A percentile compares a stretch with the other conserved stretches of the same genome.
Evolutionary conservation across 768 basidiomycete species (phyloP).

Genomic region (Termitomyces bulborhizus): DNA sequence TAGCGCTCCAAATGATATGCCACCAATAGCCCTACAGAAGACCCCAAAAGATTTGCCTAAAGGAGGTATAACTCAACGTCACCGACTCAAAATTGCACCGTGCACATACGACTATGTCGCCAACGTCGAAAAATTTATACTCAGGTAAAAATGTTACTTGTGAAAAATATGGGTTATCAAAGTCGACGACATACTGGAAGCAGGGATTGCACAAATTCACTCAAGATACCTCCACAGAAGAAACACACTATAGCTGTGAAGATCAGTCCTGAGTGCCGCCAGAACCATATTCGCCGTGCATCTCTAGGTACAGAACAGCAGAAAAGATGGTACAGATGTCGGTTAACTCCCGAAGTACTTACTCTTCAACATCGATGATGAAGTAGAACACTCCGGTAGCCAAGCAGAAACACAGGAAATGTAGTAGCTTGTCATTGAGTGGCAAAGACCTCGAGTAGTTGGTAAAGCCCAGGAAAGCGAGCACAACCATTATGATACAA

Average conservation of each 20-base stretch:
- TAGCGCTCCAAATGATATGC: constrained; percentile 68
- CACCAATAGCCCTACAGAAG: constrained; percentile 57
- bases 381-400: constrained; percentile 84
- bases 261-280: constrained; percentile 67
- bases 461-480: constrained; percentile 77
- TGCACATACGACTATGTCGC: constrained; percentile 57
- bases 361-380: constrained; percentile 87
- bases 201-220: constrained; percentile 75
- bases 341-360: constrained; percentile 19
- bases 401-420: constrained; percentile 69
- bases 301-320: constrained; percentile 39
- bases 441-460: constrained; percentile 59
- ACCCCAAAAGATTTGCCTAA: constrained; percentile 77
- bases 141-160: constrained; percentile 19
- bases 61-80: not conserved
- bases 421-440: constrained; percentile 74
- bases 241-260: constrained; percentile 67
- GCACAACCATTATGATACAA: constrained; percentile 54
- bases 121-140: constrained; percentile 68
- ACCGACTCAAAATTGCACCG: not conserved
- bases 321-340: not conserved
- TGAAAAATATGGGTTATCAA: not conserved
- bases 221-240: constrained; percentile 74
- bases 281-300: constrained; percentile 80
- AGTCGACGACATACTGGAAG: constrained; percentile 49